Conservation (phyloP, 106 monocot genomes). For the Alisma plantagoaquatica region DNA sequence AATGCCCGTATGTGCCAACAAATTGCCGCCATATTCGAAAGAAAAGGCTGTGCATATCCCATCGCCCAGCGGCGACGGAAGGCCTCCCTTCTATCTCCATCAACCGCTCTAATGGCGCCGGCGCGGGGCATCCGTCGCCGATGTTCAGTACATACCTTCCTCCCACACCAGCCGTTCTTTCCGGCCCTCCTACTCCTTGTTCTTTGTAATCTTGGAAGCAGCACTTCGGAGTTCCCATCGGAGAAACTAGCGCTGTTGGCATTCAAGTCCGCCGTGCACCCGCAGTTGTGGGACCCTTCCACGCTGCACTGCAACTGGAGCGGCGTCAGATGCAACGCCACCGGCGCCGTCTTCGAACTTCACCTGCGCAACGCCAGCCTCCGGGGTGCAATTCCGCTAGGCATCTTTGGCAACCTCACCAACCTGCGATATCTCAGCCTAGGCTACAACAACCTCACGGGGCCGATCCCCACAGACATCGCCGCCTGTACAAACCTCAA, state of each 20-base stretch:
- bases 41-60: too few species aligned
- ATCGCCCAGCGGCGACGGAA: background rate
- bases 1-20: too few species aligned
- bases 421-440: constrained; percentile 57
- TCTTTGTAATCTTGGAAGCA: too few species aligned
- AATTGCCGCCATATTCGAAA: too few species aligned
- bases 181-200: constrained; percentile 4
- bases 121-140: too few species aligned
- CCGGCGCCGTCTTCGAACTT: constrained; percentile 29
- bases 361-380: constrained; percentile 49
- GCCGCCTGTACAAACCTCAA: constrained; percentile 21
- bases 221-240: background rate
- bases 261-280: constrained; percentile 26
- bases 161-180: background rate
- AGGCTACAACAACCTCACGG: constrained; percentile 57
- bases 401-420: constrained; percentile 54
- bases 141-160: background rate
- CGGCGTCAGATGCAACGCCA: constrained; percentile 29
- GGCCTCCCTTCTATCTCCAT: background rate
- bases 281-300: constrained; percentile 24
- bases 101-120: too few species aligned
- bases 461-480: constrained; percentile 47
- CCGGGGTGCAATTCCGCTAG: constrained; percentile 37
- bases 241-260: constrained; percentile 40
- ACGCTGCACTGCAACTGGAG: constrained; percentile 34